Evolutionary conservation across 805 yeast species (phyloP).

Genomic region (Brettanomyces nanus): DNA sequence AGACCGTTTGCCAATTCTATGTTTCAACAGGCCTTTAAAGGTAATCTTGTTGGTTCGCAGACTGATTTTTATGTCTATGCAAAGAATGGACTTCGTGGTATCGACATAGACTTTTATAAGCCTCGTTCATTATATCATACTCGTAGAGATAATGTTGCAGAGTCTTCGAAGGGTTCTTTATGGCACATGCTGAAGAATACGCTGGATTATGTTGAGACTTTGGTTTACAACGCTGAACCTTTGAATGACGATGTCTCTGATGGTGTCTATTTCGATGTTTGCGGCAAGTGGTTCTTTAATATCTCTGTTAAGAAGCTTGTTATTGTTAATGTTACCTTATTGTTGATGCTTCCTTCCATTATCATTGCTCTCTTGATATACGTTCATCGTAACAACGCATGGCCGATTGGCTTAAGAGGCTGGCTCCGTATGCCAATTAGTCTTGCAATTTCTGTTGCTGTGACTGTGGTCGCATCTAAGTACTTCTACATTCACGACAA

Average conservation of each 20-base stretch:
- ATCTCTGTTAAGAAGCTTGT: slow-evolving; percentile 43
- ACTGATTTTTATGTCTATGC: slow-evolving; percentile 77
- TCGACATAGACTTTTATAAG: slow-evolving; percentile 83
- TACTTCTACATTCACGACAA: slow-evolving; percentile 38
- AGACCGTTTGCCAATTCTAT: slow-evolving; percentile 74
- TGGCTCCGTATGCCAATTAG: slow-evolving; percentile 56
- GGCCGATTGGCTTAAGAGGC: slow-evolving; percentile 38
- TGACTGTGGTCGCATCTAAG: slow-evolving; percentile 29
- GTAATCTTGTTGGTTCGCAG: slow-evolving; percentile 58
- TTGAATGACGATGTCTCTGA: slow-evolving; percentile 24
- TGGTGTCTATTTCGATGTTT: slow-evolving; percentile 60
- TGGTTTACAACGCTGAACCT: slow-evolving; percentile 32
- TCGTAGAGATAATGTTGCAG: slow-evolving; percentile 54
- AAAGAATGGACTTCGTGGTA: slow-evolving; percentile 65
- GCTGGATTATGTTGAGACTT: slow-evolving; percentile 44
- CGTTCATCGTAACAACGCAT: slow-evolving; percentile 36
- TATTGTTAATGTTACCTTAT: slow-evolving; percentile 41
- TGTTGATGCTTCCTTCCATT: slow-evolving; percentile 49
- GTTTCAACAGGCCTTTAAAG: slow-evolving; percentile 76
- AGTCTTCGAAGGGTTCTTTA: slow-evolving; percentile 57
- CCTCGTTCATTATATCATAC: slow-evolving; percentile 87
- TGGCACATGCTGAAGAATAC: slow-evolving; percentile 81
- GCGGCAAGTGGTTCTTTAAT: slow-evolving; percentile 49
- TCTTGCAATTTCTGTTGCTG: slow-evolving; percentile 34
- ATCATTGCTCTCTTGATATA: slow-evolving; percentile 39